A percentile compares a stretch with the other conserved stretches of the same genome.
phyloP scores from a whole-genome alignment of 164 flowering plant species.

The Stephania yunnanensis region DNA sequence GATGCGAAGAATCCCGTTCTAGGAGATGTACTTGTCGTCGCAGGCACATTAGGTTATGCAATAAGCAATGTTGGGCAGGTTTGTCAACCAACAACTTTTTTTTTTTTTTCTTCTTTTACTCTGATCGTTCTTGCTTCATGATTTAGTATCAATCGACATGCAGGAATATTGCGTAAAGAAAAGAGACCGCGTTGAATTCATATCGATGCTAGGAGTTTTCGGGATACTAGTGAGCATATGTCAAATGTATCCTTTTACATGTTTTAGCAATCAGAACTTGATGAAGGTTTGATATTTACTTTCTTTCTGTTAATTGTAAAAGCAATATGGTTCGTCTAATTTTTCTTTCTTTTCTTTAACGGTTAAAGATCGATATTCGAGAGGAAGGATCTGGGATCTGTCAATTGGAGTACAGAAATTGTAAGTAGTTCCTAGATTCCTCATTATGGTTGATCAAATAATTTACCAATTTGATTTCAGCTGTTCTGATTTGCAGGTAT shows the following conservation, averaged over 20 bases:
- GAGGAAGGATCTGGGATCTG: constrained; percentile 39
- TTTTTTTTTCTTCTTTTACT: neutral
- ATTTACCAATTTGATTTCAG: neutral
- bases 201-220: constrained; percentile 62
- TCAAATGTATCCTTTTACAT: constrained; percentile 72
- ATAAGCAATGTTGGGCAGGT: constrained; percentile 77
- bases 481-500: constrained; percentile 33
- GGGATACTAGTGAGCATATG: constrained; percentile 50
- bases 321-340: neutral
- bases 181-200: constrained; percentile 63
- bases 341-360: constrained; percentile 28
- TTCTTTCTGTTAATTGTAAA: neutral
- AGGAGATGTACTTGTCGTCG: constrained; percentile 68
- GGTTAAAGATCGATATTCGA: constrained; percentile 44
- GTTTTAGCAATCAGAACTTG: neutral
- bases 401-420: constrained; percentile 53
- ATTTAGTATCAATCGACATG: constrained; percentile 3
- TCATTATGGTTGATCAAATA: neutral
- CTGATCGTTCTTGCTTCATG: neutral
- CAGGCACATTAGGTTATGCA: constrained; percentile 56
- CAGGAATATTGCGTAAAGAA: constrained; percentile 84
- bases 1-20: constrained; percentile 66
- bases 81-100: constrained; percentile 6
- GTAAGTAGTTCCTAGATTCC: constrained; percentile 34
- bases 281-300: neutral